Conservation (phyloP, 805 yeast genomes). For the Spathaspora boniae region DNA sequence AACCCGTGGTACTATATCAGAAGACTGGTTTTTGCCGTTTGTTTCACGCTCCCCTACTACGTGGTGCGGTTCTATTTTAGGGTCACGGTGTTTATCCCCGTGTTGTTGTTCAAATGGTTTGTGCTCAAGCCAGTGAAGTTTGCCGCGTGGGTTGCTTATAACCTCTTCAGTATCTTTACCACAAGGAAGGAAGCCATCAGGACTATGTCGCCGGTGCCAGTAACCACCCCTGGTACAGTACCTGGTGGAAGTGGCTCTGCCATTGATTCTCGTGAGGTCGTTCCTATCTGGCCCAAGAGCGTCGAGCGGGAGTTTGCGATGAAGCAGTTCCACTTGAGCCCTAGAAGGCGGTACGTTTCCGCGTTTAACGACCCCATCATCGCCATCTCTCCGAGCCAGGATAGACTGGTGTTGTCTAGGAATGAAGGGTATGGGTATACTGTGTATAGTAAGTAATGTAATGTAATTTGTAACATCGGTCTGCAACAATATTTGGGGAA, state of each 20-base stretch:
- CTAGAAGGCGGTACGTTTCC: no score
- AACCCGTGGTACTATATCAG: conserved; percentile 11
- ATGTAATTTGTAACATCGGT: no score
- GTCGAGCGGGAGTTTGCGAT: conserved; percentile 4
- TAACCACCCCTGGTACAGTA: no score
- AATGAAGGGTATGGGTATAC: conserved; percentile 1
- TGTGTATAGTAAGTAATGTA: not conserved
- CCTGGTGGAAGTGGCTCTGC: no score
- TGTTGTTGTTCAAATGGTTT: conserved; percentile 15
- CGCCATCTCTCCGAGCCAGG: not conserved
- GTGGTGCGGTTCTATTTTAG: conserved; percentile 12
- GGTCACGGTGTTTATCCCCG: conserved; percentile 19
- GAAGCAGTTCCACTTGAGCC: conserved; percentile 9
- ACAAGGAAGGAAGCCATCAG: not conserved
- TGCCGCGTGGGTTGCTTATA: conserved; percentile 1
- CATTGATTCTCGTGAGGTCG: not conserved
- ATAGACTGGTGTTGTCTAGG: not conserved
- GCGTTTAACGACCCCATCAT: not conserved
- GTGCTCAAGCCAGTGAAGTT: conserved; percentile 14
- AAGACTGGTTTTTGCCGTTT: conserved; percentile 8
- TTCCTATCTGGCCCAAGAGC: not conserved
- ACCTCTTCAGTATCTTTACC: not conserved
- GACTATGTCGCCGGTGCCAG: not conserved
- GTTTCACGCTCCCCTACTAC: conserved; percentile 17
- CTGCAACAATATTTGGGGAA: no score